Evolutionary conservation across 805 yeast species (phyloP), one percentile per base, ranked within the genome.

Genomic region (Teunomyces funiuensis): DNA sequence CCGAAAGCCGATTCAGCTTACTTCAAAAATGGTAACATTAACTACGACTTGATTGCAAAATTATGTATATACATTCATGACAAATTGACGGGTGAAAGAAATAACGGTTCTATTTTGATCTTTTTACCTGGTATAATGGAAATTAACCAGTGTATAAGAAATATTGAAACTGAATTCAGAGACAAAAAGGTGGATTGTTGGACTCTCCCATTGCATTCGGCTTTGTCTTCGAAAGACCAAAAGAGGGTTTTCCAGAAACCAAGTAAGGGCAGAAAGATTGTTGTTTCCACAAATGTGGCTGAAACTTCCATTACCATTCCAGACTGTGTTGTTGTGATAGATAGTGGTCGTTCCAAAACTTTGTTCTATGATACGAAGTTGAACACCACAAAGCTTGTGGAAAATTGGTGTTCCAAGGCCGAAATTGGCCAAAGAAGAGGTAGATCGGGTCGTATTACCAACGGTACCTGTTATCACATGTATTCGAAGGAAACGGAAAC

Each of bases 251-350:
- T 91, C 58, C 68, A 63, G 29, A 50, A 52, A 2, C 78, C 87
- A 3, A 76, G 80, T 0, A 49, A 44, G 0, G 83, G 82, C 10
- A 72, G 97, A 47, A 91, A 91, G 52, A 76, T 91, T 28, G 89
- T 91, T 9, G 91, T 85, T 0, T 79, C 96, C 1, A 91, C 99
- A 0, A 90, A 91, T 57, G 87, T 91, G 44, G 99, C 99, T 0
- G 99, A 91, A 64, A 91, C 99, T 0, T 91, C 99, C 11, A 89
- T 91, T 49, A 91, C 99, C 1, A 91, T 91, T 41, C 88, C 96
- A 11, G 99, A 91, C 62, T 87, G 91, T 62, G 96, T 89, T 8
- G 95, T 82, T 0, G 97, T 91, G 1, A 76, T 91, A 31, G 98
- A 91, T 57, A 68, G 86, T 1, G 99, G 99, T 2, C 70, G 88